Base-by-base conservation (phyloP, 768 basidiomycete genomes). In the Hebeloma cylindrosporum region DNA sequence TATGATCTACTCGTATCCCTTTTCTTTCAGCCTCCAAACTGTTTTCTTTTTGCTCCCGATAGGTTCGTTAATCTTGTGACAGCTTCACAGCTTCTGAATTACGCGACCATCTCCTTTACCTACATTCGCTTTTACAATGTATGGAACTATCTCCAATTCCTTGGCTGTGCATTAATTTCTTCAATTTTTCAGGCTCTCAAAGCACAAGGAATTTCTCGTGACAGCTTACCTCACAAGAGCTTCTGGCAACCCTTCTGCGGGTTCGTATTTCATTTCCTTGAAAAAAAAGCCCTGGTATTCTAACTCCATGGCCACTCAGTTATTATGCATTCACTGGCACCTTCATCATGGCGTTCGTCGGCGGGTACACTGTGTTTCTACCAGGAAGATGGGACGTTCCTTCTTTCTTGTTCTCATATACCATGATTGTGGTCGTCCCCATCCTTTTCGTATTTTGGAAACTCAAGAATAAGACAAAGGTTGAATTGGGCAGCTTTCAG, bases 241-340 rank as follows among this genome's bases (percentile, higher is more conserved):
- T 66, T 64, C 54, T 77, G 71, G 73, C 77, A 78, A 46, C 77
- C 77, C 4, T 77, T 76, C 51, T 73, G 69, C 62, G 75, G 63
- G 73, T 71, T 53, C 34, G 68, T 40, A 17, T 3, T 34, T 8
- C 3, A 11, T 2, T 29, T 13, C 32, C 11, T 43, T 16, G 9
- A 20, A 25, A 33, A 3, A 18, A 21, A 33, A 14, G 14, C 13
- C 5, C n/a, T 32, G 8, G 5, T 20, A 20, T 16, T 16, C 28
- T 13, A 40, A 13, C 20, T 16, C 23, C 26, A 16, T 14, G 8
- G 16, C n/a, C 13, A 4, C 9, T 34, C 18, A 46, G 75, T 9
- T 78, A 74, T 45, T 77, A 77, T 43, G 74, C 67, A 1, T 58
- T 77, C 13, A 36, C 45, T 11, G 75, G 72, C 11, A 76, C 73